Percentiles rank a stretch among this genome's conserved stretches.
Evolutionary conservation across 352 stramenopile genomes (phyloP).

Genomic region (Globisporangium splendens): DNA sequence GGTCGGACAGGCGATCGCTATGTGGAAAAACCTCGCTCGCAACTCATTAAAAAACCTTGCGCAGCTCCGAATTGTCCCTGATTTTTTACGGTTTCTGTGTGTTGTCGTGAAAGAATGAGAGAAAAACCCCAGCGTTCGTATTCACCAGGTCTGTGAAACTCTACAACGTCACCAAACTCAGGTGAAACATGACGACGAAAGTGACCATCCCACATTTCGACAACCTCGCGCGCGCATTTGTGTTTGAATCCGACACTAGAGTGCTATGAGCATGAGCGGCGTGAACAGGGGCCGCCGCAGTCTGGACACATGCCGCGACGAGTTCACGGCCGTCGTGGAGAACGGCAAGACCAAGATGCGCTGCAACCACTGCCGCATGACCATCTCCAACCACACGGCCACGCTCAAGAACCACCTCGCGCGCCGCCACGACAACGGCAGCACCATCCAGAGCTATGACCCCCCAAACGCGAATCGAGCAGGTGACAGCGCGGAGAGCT

Average conservation of each 20-base stretch:
- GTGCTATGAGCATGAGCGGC: neutral
- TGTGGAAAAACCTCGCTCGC: constrained; percentile 16
- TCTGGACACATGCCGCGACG: constrained; percentile 13
- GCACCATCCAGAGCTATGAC: too few species aligned
- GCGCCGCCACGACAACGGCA: constrained; percentile 12
- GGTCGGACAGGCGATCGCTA: constrained; percentile 8
- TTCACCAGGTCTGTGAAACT: neutral
- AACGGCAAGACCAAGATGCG: constrained; percentile 17
- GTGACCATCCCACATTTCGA: neutral
- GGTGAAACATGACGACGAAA: constrained; percentile 7
- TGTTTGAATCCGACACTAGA: neutral
- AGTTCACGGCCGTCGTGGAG: constrained; percentile 18
- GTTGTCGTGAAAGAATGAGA: constrained; percentile 7
- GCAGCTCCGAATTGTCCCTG: neutral
- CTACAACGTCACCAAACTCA: neutral
- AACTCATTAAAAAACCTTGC: constrained; percentile 15
- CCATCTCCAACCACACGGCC: constrained; percentile 16
- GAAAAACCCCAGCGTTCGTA: constrained; percentile 7
- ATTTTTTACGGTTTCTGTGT: constrained; percentile 3
- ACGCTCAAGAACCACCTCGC: constrained; percentile 19
- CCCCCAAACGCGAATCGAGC: neutral
- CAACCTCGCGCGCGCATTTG: too few species aligned
- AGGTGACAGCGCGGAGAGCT: neutral
- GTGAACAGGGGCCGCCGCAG: constrained; percentile 8
- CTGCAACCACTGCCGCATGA: constrained; percentile 17